Evolutionary conservation across 305 asterid species (phyloP), one percentile per base, ranked within the genome.

Genomic region (Fraxinus latifolia): DNA sequence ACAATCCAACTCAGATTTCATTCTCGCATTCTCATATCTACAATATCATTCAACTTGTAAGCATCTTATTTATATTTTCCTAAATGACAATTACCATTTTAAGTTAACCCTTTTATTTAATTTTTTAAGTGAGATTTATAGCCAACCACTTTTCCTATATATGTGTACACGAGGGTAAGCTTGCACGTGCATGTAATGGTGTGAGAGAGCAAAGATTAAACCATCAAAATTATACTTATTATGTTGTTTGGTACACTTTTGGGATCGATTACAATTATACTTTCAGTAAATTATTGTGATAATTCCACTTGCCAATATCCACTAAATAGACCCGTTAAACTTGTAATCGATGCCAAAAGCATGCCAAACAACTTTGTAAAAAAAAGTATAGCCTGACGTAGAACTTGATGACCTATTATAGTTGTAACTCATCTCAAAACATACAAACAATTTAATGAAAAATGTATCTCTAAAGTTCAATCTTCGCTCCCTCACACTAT

Each of bases 1-100:
- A 74, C 70, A 82, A 34, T 58, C 55, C 37, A 27, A 77, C 55
- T 74, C 47, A 71, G 47, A 82, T 73, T 81, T 31, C 77, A 81
- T 53, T 9, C 39, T 70, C 37, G 36, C 67, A 3, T 32, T 50
- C 70, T 81, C 70, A 34, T 67, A 74, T 8, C 23, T 7, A 50
- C 19, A 62, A 39, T 31, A 53, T 25, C 75, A 27, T 12, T 68
- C 37, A 68, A 31, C 39, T 68, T 14, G 37, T 14, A 68, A 68
- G 39, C 21, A 68, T 68, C 3, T 68, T 68, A 31, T 23, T 62
- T 62, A 21, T 7, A 60, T 21, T 1, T 21, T 60, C 7, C 71
- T 33, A n/a, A 14, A 68, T 27, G 74, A 31, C 19, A 68, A 15
- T 65, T 14, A 68, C 75, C 39, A 29, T 29, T 29, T 68, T 29